Conservation (phyloP, 495 filamentous ascomycete species). For the Usnea hakonensis region DNA sequence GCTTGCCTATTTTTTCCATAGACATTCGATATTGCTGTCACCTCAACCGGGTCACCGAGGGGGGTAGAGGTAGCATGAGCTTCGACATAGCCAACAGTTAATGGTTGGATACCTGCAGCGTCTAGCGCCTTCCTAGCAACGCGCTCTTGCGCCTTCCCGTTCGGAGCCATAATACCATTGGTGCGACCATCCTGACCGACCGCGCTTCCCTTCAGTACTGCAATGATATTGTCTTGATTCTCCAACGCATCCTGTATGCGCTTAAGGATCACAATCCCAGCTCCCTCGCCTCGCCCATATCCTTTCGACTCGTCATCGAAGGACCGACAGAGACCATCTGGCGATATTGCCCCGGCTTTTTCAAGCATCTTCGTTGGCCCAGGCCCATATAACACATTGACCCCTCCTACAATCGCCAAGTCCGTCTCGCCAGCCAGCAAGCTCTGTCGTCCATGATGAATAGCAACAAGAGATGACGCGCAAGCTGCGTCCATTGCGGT, state of each 20-base stretch:
- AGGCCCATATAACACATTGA: background rate
- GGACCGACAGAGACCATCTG: slow-evolving; percentile 55
- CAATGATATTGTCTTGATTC: slow-evolving; percentile 40
- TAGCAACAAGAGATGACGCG: slow-evolving; percentile 33
- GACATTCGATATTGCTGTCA: slow-evolving; percentile 28
- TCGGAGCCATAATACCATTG: slow-evolving; percentile 35
- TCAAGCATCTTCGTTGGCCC: slow-evolving; percentile 42
- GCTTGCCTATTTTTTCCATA: slow-evolving; percentile 15
- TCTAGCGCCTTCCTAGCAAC: slow-evolving; percentile 29
- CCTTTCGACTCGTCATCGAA: slow-evolving; percentile 61
- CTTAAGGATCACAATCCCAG: slow-evolving; percentile 38
- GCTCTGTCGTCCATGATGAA: slow-evolving; percentile 30
- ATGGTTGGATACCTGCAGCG: slow-evolving; percentile 26
- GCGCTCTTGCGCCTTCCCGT: slow-evolving; percentile 27
- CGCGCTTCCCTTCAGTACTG: slow-evolving; percentile 30
- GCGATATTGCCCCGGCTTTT: slow-evolving; percentile 61
- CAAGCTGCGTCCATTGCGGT: slow-evolving; percentile 39
- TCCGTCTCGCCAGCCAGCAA: slow-evolving; percentile 41
- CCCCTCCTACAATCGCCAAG: slow-evolving; percentile 34
- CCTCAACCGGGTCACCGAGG: slow-evolving; percentile 38
- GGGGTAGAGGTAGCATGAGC: slow-evolving; percentile 40
- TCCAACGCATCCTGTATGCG: slow-evolving; percentile 37
- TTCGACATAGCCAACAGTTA: slow-evolving; percentile 34
- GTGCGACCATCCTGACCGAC: slow-evolving; percentile 31
- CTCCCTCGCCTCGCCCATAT: slow-evolving; percentile 51